A percentile compares a stretch with the other conserved stretches of the same genome.
These are phyloP conservation scores for Phytopythium litorale DNA, from an alignment of 352 stramenopile species.

Conservation along the genomic window DNA sequence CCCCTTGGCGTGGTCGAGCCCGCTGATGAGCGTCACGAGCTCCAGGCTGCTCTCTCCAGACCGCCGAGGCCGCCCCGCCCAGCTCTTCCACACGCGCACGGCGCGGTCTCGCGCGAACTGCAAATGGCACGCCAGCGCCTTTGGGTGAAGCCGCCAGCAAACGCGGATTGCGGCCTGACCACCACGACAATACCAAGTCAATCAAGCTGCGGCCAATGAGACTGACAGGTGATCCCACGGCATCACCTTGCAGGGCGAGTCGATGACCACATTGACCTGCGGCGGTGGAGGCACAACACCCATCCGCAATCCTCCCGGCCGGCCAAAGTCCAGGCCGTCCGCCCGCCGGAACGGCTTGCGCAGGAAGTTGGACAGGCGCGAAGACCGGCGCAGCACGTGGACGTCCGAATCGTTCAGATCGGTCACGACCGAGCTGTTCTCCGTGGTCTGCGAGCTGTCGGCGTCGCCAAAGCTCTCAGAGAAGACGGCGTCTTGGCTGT, in stretches of 20 bases:
- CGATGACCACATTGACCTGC: slow-evolving; percentile 35
- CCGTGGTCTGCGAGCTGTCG: slow-evolving; percentile 62
- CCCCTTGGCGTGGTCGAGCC: slow-evolving; percentile 68
- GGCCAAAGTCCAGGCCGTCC: slow-evolving; percentile 44
- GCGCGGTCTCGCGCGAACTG: slow-evolving; percentile 72
- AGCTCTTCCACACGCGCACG: slow-evolving; percentile 81
- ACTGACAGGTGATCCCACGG: neutral
- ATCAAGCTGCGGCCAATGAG: neutral
- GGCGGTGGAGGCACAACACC: slow-evolving; percentile 42
- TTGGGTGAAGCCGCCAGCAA: slow-evolving; percentile 48
- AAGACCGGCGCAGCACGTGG: slow-evolving; percentile 47
- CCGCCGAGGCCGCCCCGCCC: slow-evolving; percentile 41
- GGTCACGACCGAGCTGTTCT: slow-evolving; percentile 67
- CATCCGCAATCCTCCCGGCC: slow-evolving; percentile 34
- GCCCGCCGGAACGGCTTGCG: slow-evolving; percentile 62
- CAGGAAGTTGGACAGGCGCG: slow-evolving; percentile 54
- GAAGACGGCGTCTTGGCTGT: slow-evolving; percentile 65
- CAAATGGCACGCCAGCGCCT: slow-evolving; percentile 52
- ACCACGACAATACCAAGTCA: neutral
- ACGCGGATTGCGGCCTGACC: slow-evolving; percentile 60
- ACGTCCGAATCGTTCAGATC: slow-evolving; percentile 53
- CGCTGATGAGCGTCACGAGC: slow-evolving; percentile 58
- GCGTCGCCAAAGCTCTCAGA: slow-evolving; percentile 77
- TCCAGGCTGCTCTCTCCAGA: slow-evolving; percentile 46
- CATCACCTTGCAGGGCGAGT: slow-evolving; percentile 62